Base-by-base conservation (phyloP, 768 basidiomycete species). In the Calocera cornea region DNA sequence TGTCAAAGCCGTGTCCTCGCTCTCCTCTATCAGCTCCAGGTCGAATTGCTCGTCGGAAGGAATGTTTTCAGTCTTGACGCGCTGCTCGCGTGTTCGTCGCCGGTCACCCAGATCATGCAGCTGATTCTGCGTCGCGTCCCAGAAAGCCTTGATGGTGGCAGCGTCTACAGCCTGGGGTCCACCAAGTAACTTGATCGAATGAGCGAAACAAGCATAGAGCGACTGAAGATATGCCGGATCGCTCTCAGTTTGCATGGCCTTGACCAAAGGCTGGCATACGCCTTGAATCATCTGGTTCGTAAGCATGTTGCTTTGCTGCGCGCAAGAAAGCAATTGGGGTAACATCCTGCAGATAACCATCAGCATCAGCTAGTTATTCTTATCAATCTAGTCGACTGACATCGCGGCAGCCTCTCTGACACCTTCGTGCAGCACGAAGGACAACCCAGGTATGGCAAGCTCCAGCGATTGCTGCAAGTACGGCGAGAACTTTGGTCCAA, bases 361-460 rank as follows among this genome's bases (percentile, higher is more conserved):
- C 67, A 38, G 33, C 29, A 36, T 69, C 14, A 41, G 54, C 63
- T 36, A 72, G 41, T 19, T 10, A 60, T 66, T 50, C 1, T 19
- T 29, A 34, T 44, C 33, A 7, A n/a, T 14, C 17, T 27, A 79
- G 27, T 22, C 41, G 2, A 65, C 85, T 64, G 71, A 92, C 90
- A 90, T 80, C 0, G 86, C 86, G 73, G 81, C 86, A 0, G 88
- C 88, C 73, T 92, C 90, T 24, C 90, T 75, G 0, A 93, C 90
- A 0, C 90, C 89, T 66, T 92, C 90, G 70, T 92, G 90, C 76
- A 90, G 90, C 73, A 86, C 88, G 72, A 91, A 92, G 47, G 82
- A 77, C 54, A 93, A 73, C 1, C 84, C 84, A 0, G 88, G 89
- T 1, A 92, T 76, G 1, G 87, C 83, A 1, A 92, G 82, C 72